Percentiles rank a stretch among this genome's conserved stretches.
phyloP scores from a whole-genome alignment of 2,329 filamentous ascomycete genomes.

The Fusarium incarnatum region DNA sequence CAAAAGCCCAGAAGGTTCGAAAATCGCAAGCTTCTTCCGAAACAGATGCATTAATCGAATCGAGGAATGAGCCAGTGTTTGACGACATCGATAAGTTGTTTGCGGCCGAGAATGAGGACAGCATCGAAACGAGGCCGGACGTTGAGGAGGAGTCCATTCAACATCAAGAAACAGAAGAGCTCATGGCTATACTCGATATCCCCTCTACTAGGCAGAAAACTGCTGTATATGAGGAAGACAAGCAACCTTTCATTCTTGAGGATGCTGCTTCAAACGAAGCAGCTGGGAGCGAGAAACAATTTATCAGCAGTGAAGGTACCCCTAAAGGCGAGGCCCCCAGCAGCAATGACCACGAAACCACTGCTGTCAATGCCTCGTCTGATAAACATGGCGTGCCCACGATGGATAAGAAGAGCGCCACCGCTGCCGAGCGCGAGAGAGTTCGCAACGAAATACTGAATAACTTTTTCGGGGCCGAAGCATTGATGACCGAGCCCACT shows the following conservation, averaged over 20 bases:
- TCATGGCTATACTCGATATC: conserved; percentile 13
- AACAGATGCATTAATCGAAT: not conserved
- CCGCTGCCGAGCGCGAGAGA: not conserved
- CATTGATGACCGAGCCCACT: not conserved
- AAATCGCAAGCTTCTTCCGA: not conserved
- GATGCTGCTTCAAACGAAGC: not conserved
- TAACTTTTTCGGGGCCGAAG: not conserved
- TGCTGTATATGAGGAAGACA: not conserved
- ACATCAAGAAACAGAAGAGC: not conserved
- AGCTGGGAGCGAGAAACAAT: not conserved
- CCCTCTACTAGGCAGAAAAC: not conserved
- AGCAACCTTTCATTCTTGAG: not conserved
- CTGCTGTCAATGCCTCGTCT: not conserved
- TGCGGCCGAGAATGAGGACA: not conserved
- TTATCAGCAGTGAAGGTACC: not conserved
- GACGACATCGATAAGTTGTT: conserved; percentile 14
- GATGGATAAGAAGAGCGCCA: not conserved
- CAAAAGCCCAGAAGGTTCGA: not conserved
- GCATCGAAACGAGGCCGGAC: not conserved
- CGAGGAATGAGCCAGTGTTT: not conserved
- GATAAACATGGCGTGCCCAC: not conserved
- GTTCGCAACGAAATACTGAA: not conserved
- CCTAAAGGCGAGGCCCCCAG: not conserved
- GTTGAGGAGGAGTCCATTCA: not conserved
- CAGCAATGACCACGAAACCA: not conserved